Evolutionary conservation across 495 filamentous ascomycete genomes (phyloP), one percentile per base, ranked within the genome.

Genomic region (Symbiotaphrina buchneri): DNA sequence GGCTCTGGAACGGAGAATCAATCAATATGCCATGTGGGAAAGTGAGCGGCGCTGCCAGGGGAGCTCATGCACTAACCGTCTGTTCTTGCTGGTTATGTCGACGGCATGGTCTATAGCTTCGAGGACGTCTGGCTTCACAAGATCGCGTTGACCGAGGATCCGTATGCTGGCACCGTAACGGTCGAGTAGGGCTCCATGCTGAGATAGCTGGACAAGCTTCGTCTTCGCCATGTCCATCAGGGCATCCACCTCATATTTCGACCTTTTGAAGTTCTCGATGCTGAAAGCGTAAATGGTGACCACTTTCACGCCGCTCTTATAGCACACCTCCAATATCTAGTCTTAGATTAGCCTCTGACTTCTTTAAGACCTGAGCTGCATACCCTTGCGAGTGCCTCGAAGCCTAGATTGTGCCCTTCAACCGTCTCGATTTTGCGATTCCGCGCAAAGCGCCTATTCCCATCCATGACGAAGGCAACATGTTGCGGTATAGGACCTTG

Each of bases 381-480:
- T 43, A 82, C 77, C 46, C 71, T 65, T 23, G 84, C 90, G 24
- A 97, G 58, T 14, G 87, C 83, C 53, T 97, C 87, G 43, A 95
- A 97, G 5, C 87, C 87, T 39, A 93, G 52, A 44, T 87, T 80
- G 48, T 97, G 87, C n/a, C 87, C 87, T 53, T 97, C 83, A 22
- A 93, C 74, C 0, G 83, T 92, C 61, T 97, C 87, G 44, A 97
- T 91, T 29, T 85, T 70, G 54, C 85, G 80, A 28, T 59, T 73
- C 30, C 79, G 61, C 1, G 87, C 87, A 51, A 87, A 97, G 14
- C 87, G 69, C 30, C 87, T 58, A 48, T 97, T 97, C 22, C 87
- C 87, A 50, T 97, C 87, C 90, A 95, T 95, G 34, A 93, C 83
- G 44, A 97, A 95, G 5, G 87, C 87, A 31, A 97, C 68, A 68